phyloP scores from a whole-genome alignment of 2,329 filamentous ascomycete species.

The Pseudogymnoascus destructans region DNA sequence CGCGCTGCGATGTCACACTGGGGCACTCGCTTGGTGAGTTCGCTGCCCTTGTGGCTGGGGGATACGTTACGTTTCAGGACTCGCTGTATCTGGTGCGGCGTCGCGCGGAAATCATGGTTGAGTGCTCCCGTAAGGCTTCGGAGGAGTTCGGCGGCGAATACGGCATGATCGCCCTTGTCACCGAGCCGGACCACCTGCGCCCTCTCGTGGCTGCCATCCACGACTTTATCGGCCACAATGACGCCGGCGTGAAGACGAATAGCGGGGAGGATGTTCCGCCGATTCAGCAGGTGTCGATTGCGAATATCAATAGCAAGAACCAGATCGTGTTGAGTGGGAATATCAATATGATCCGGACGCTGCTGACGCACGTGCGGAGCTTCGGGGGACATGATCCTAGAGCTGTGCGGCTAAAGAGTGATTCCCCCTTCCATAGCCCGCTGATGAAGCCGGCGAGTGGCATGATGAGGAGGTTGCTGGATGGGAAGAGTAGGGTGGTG shows the following conservation, averaged over 20 bases:
- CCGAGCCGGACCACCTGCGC: conserved; percentile 64
- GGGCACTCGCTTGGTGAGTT: conserved; percentile 92
- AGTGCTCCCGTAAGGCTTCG: conserved; percentile 54
- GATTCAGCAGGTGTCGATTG: conserved; percentile 78
- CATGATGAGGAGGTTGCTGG: conserved; percentile 57
- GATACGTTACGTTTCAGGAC: conserved; percentile 65
- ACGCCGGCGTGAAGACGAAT: conserved; percentile 53
- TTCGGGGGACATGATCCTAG: conserved; percentile 86
- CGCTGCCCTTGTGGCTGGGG: conserved; percentile 73
- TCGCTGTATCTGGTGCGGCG: conserved; percentile 63
- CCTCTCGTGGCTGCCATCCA: conserved; percentile 59
- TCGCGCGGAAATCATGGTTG: conserved; percentile 72
- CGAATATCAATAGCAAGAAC: conserved; percentile 91
- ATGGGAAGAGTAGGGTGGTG: conserved; percentile 40
- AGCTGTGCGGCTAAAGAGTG: conserved; percentile 73
- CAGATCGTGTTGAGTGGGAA: conserved; percentile 90
- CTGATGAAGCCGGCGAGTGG: conserved; percentile 77
- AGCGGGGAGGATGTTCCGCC: conserved; percentile 55
- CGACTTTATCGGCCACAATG: conserved; percentile 61
- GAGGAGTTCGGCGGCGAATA: conserved; percentile 64
- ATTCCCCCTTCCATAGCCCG: conserved; percentile 82
- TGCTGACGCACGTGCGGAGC: conserved; percentile 73
- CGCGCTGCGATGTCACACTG: conserved; percentile 67
- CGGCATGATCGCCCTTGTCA: conserved; percentile 89
- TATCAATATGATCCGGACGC: conserved; percentile 65